Conservation (phyloP, 73 alveolate species). For the Tetrahymena malaccensis region DNA sequence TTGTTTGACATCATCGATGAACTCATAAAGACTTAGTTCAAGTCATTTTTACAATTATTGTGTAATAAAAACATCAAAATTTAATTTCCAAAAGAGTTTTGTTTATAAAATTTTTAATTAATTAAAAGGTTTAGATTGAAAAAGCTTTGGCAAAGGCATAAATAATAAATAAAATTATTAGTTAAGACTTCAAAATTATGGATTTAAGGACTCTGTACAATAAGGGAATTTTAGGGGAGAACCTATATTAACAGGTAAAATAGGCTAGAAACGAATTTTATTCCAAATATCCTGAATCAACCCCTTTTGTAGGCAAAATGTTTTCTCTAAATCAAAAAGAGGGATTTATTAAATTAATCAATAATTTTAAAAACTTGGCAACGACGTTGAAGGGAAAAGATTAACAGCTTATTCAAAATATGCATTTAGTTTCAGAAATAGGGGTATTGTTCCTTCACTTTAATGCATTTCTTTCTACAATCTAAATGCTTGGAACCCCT, state of each 20-base stretch:
- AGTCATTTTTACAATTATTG: not conserved
- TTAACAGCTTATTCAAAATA: not conserved
- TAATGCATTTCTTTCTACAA: not conserved
- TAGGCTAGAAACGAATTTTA: not conserved
- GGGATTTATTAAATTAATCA: not conserved
- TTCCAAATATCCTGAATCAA: not conserved
- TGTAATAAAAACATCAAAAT: not conserved
- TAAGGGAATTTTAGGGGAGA: not conserved
- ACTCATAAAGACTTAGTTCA: not conserved
- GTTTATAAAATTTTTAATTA: not conserved
- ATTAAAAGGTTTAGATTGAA: not conserved
- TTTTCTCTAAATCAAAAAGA: not conserved
- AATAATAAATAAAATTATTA: not conserved
- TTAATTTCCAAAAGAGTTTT: not conserved
- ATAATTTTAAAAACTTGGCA: not conserved
- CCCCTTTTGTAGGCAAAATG: not conserved
- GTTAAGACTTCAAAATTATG: not conserved
- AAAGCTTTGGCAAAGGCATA: not conserved
- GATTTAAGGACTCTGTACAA: not conserved
- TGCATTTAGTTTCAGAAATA: not conserved
- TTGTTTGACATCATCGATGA: not conserved
- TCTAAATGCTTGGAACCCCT: slow-evolving; percentile 36
- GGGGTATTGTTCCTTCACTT: not conserved
- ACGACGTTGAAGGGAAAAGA: not conserved
- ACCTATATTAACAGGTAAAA: not conserved